Evolutionary conservation across 306 rosid species (phyloP).

Genomic region (Castanopsis chinensis): DNA sequence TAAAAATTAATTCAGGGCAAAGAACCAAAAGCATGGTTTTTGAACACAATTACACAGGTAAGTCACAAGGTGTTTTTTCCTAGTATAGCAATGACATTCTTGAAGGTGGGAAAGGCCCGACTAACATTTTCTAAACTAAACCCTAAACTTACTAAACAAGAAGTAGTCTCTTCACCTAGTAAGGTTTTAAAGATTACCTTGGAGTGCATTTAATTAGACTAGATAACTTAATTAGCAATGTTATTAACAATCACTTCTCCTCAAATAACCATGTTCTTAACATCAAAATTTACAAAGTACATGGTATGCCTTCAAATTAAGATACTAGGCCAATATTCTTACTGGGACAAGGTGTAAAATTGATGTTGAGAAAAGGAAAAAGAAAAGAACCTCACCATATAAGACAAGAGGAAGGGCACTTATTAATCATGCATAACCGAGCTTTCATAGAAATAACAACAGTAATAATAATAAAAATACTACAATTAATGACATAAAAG

Average conservation of each 20-base stretch:
- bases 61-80: neutral
- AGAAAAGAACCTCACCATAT: neutral
- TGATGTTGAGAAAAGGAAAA: no score
- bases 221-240: neutral
- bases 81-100: no score
- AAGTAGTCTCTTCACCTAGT: neutral
- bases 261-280: neutral
- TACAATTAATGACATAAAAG: conserved; percentile 4
- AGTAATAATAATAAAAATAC: neutral
- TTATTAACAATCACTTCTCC: neutral
- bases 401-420: neutral
- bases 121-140: neutral
- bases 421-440: neutral
- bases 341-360: no score
- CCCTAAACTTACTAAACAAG: neutral
- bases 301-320: neutral
- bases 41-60: neutral
- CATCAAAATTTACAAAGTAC: neutral
- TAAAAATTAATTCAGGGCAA: neutral
- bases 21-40: neutral
- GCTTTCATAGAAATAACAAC: neutral
- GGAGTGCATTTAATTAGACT: neutral
- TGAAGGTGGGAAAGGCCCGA: no score
- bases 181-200: neutral
- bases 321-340: neutral